Evolutionary conservation across 164 flowering plant genomes (phyloP), one percentile per base, ranked within the genome.

Genomic region (Chimonanthus salicifolius): DNA sequence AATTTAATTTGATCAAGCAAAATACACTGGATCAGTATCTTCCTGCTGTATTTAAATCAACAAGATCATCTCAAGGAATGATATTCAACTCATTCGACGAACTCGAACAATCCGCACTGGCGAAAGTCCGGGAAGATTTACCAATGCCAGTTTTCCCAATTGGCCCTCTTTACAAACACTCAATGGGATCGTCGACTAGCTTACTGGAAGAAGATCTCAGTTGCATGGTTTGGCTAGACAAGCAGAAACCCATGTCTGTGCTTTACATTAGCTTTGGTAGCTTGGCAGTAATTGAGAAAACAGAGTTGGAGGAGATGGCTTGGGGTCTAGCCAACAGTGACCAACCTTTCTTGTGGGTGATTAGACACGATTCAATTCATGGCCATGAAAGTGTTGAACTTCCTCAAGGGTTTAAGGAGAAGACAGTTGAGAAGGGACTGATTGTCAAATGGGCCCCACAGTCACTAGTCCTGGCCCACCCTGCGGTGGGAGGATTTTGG

Each of bases 211-310:
- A 90, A 80, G 97, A 92, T 45, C 60, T 4, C 18, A 86, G 83
- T 44, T 89, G 94, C 82, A 21, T 89, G 11, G 79, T 75, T 6
- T 90, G 97, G 94, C 76, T 92, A 9, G 87, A 86, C 72, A 51
- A 68, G 20, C 92, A 90, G 47, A 72, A 74, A 2, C 69, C 75
- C 0, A 46, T 76, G 13, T 86, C 91, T 1, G 94, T 89, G 0
- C 18, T 90, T n/a, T 90, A 90, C 74, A 78, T 90, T 2, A 88
- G 92, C 1, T 90, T 90, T 75, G 95, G 95, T 18, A 92, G 94
- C 72, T 89, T 89, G 8, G 82, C 78, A 3, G 44, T 67, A 16
- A 48, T 82, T 2, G 71, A 20, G 8, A 72, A 72, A 54, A 13
- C 50, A 2, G 76, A 81, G 4, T 67, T 83, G 2, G 5, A 44